These are phyloP conservation scores for Trametes sanguinea DNA, from an alignment of 768 basidiomycete species.

Conservation along the genomic window DNA sequence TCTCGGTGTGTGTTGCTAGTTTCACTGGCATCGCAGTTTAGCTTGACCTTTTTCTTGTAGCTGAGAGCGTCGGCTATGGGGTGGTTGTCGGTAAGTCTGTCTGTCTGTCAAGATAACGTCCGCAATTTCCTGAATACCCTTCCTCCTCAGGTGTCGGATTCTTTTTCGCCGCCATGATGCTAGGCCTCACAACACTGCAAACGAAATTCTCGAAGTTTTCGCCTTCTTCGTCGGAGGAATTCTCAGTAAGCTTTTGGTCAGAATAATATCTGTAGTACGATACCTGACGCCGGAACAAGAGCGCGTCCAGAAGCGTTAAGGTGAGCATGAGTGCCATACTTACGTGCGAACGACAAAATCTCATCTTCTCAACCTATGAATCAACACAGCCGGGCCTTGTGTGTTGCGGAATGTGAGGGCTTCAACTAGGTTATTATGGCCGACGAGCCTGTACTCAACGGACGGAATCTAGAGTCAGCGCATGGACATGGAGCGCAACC, in stretches of 20 bases:
- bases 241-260: conserved; percentile 35
- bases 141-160: conserved; percentile 45
- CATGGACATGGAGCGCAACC: conserved; percentile 61
- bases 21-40: no score
- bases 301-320: conserved; percentile 49
- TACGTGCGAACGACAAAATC: no score
- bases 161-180: conserved; percentile 51
- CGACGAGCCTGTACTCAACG: neutral
- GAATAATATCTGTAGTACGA: neutral
- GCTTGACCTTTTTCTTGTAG: conserved; percentile 24
- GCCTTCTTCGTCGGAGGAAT: conserved; percentile 49
- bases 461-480: conserved; percentile 43
- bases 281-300: conserved; percentile 29
- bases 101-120: neutral
- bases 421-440: neutral
- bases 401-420: conserved; percentile 45
- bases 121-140: neutral
- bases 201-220: conserved; percentile 48
- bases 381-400: conserved; percentile 45
- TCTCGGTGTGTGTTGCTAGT: no score
- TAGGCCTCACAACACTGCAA: conserved; percentile 48
- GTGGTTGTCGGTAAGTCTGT: conserved; percentile 45
- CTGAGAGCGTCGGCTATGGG: conserved; percentile 50
- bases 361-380: neutral
- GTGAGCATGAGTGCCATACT: conserved; percentile 20